Evolutionary conservation across 2,329 filamentous ascomycete species (phyloP).

Genomic region (Triangularia verruculosa): DNA sequence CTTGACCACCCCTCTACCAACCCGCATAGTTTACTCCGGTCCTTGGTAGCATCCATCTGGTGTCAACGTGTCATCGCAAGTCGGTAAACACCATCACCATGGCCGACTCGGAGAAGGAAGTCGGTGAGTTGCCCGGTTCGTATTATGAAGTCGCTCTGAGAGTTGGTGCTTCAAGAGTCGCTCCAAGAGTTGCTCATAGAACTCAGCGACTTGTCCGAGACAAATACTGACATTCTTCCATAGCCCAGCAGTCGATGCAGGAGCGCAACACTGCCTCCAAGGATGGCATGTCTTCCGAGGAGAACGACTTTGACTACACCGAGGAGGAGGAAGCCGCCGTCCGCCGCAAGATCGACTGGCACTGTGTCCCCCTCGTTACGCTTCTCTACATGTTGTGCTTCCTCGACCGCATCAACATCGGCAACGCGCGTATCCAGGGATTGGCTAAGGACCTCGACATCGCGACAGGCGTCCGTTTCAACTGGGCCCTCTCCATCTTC

Average conservation of each 20-base stretch:
- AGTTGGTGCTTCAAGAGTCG: too few species aligned
- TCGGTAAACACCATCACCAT: background rate
- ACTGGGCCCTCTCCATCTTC: slow-evolving; percentile 57
- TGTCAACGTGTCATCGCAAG: background rate
- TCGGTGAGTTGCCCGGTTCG: slow-evolving; percentile 15
- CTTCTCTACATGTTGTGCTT: slow-evolving; percentile 48
- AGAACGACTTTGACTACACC: slow-evolving; percentile 43
- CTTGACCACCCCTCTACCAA: background rate
- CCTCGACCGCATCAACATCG: slow-evolving; percentile 41
- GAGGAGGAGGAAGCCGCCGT: slow-evolving; percentile 48
- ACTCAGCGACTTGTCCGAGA: background rate
- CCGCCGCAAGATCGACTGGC: slow-evolving; percentile 51
- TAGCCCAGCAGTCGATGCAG: slow-evolving; percentile 14
- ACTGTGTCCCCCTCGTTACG: slow-evolving; percentile 51
- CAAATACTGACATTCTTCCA: background rate
- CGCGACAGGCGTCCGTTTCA: slow-evolving; percentile 47
- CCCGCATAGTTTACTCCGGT: background rate
- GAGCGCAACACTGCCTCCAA: slow-evolving; percentile 14
- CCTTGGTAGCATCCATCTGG: background rate
- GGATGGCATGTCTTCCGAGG: slow-evolving; percentile 21
- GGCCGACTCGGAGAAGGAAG: slow-evolving; percentile 23
- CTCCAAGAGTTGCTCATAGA: background rate
- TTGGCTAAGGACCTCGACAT: slow-evolving; percentile 49
- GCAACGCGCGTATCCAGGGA: slow-evolving; percentile 56
- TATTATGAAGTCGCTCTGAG: background rate